A percentile compares a stretch with the other conserved stretches of the same genome.
phyloP scores from a whole-genome alignment of 2,329 filamentous ascomycete genomes.

The Capronia americana region DNA sequence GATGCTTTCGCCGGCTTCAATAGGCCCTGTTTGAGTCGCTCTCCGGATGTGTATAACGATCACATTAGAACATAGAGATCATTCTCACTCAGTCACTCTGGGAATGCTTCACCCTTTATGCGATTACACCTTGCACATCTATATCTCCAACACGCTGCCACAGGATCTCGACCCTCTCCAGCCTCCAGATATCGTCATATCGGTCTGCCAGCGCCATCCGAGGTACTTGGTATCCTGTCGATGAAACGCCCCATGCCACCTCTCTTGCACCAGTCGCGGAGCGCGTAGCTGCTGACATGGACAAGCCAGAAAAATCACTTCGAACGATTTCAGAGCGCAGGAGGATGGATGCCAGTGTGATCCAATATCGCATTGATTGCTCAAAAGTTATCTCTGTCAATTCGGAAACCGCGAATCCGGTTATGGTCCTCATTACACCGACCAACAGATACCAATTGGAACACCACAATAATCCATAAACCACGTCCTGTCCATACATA shows the following conservation, averaged over 20 bases:
- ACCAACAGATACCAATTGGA: constrained; percentile 12
- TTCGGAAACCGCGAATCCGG: background rate
- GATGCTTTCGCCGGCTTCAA: background rate
- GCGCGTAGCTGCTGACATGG: background rate
- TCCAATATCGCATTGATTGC: background rate
- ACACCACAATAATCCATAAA: constrained; percentile 6
- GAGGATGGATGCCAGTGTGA: background rate
- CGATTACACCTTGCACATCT: background rate
- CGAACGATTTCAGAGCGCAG: background rate
- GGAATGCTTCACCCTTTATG: background rate
- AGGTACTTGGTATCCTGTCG: background rate
- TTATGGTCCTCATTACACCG: background rate
- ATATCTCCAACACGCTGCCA: background rate
- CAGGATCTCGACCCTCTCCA: no score
- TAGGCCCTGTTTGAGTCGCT: no score
- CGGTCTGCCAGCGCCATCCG: background rate
- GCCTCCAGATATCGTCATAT: background rate
- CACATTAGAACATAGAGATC: background rate
- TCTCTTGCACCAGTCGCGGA: background rate
- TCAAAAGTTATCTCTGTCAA: background rate
- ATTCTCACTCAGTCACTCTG: background rate
- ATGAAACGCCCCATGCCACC: background rate
- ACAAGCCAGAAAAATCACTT: background rate
- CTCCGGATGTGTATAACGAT: background rate
- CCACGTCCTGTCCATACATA: constrained; percentile 33